phyloP scores from a whole-genome alignment of 768 basidiomycete species.

The Russula brevipes region DNA sequence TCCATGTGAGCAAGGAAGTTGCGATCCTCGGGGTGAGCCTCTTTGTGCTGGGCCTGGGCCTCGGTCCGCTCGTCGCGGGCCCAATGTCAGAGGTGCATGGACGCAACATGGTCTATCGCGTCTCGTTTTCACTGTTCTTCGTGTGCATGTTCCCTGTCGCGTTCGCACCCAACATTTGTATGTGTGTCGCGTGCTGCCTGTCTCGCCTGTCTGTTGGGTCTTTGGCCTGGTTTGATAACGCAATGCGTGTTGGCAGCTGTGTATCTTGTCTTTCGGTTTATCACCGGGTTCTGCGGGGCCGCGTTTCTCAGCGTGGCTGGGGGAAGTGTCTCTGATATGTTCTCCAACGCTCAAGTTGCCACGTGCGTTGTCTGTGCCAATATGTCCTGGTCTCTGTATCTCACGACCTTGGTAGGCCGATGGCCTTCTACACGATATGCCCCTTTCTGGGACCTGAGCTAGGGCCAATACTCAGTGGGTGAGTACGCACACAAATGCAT shows the following conservation, averaged over 20 bases:
- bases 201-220: neutral
- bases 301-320: conserved; percentile 61
- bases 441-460: conserved; percentile 57
- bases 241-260: conserved; percentile 37
- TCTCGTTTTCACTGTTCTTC: conserved; percentile 58
- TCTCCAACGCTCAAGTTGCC: conserved; percentile 50
- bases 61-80: conserved; percentile 33
- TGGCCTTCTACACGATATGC: conserved; percentile 50
- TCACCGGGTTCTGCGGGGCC: conserved; percentile 50
- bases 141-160: conserved; percentile 65
- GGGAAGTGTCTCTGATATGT: conserved; percentile 56
- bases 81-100: conserved; percentile 54
- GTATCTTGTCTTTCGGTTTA: conserved; percentile 56
- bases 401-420: conserved; percentile 37
- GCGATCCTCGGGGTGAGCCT: conserved; percentile 39
- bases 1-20: conserved; percentile 37
- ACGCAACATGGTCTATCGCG: conserved; percentile 54
- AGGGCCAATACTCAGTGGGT: conserved; percentile 58
- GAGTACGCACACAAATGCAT: conserved; percentile 24
- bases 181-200: conserved; percentile 23
- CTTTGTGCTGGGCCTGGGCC: conserved; percentile 36
- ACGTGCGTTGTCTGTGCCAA: conserved; percentile 40
- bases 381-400: neutral
- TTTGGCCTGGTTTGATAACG: neutral
- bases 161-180: conserved; percentile 63